phyloP scores from a whole-genome alignment of 495 filamentous ascomycete species.

The Cercophora sp. region DNA sequence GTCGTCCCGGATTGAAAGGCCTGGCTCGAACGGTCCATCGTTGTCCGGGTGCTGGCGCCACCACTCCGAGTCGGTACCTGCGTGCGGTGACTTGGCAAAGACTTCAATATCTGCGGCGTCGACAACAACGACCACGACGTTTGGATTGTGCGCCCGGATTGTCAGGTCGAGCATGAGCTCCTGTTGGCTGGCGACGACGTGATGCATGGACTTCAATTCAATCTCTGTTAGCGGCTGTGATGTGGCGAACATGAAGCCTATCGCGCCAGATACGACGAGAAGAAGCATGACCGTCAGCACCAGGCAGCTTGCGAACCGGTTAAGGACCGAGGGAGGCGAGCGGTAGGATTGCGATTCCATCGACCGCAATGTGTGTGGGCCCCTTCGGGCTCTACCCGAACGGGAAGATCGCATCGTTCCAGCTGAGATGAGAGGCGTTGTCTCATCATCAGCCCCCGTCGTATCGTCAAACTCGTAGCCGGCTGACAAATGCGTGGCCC shows the following conservation, averaged over 20 bases:
- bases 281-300: constrained; percentile 70
- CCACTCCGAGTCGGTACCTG: constrained; percentile 68
- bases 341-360: constrained; percentile 70
- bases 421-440: constrained; percentile 67
- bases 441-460: constrained; percentile 80
- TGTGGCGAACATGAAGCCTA: constrained; percentile 83
- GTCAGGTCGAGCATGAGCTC: constrained; percentile 93
- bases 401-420: constrained; percentile 53
- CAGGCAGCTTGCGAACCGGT: constrained; percentile 74
- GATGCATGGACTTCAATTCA: constrained; percentile 69
- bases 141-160: constrained; percentile 87
- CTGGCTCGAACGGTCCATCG: constrained; percentile 22
- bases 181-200: constrained; percentile 88
- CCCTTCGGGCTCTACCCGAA: constrained; percentile 56
- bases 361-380: constrained; percentile 57
- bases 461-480: constrained; percentile 54
- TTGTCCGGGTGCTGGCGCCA: constrained; percentile 55
- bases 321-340: constrained; percentile 56
- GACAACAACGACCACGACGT: constrained; percentile 79
- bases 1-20: constrained; percentile 27
- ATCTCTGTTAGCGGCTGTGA: constrained; percentile 83
- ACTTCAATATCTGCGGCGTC: constrained; percentile 82
- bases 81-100: constrained; percentile 86
- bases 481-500: constrained; percentile 28
- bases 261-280: constrained; percentile 71